Evolutionary conservation across 169 alveolate species (phyloP), one percentile per base, ranked within the genome.

Genomic region (Eimeria tenella): DNA sequence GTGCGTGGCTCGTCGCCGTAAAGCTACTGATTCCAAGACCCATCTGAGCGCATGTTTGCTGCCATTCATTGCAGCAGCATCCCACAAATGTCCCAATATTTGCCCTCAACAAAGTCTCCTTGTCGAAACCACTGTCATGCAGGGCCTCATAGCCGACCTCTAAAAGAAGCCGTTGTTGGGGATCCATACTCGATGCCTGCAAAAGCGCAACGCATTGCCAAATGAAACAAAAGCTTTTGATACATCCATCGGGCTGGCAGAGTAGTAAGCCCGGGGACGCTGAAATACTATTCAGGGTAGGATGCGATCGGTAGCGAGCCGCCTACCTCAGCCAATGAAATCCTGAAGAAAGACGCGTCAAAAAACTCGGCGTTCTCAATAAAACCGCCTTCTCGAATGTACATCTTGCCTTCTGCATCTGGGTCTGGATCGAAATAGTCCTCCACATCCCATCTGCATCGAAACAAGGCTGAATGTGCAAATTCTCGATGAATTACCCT

Each of bases 111-210:
- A 96, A 84, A 5, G 53, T 31, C 5, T 95, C 96, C 83, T 73
- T 86, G 11, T 95, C 74, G 62, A 25, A 94, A 23, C 97, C 97
- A 13, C 96, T 94, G 86, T 94, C 93, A 77, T 75, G 93, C 86
- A 97, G 87, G 55, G 97, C 96, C 65, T 88, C 97, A 84, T 90
- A 95, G 50, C 97, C 86, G 19, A 93, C 94, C 91, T 97, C 97
- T 81, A 97, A 94, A 50, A 97, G 84, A 55, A 96, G 94, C 55
- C 98, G 92, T 93, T 97, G 98, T 82, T 96, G 98, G 1, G 98
- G 98, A 75, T 97, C 98, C 98, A 97, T 97, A 17, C 97, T 90
- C 49, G 93, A 94, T n/a, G 98, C 98, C 90, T 93, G 95, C n/a
- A 49, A 73, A 82, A 60, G 68, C 25, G n/a, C 21, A 42, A 52